Conservation (phyloP, 371 early-diverging fungal genomes). For the Rhizopus stolonifer region DNA sequence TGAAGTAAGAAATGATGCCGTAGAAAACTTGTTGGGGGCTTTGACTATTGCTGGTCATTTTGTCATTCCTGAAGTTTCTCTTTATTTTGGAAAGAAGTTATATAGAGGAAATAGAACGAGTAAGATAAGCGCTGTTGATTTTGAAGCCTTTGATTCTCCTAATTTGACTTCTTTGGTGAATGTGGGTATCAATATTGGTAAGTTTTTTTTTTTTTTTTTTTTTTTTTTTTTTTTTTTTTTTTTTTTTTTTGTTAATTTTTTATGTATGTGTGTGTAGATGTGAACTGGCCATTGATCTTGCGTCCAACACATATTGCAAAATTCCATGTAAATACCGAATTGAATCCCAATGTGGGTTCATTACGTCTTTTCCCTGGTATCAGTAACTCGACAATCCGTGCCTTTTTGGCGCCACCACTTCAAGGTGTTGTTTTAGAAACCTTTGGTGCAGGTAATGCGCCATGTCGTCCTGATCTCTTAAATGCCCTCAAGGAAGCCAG, state of each 20-base stretch:
- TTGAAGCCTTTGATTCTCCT: slow-evolving; percentile 96
- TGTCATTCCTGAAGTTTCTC: slow-evolving; percentile 94
- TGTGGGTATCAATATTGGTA: slow-evolving; percentile 93
- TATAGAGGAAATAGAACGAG: slow-evolving; percentile 95
- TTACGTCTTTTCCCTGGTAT: slow-evolving; percentile 95
- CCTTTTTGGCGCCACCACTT: slow-evolving; percentile 85
- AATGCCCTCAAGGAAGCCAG: slow-evolving; percentile 83
- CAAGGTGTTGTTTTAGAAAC: slow-evolving; percentile 95
- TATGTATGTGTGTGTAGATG: too few species aligned
- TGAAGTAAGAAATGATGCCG: slow-evolving; percentile 96
- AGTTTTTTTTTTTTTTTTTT: slow-evolving; percentile 2
- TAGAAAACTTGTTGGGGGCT: slow-evolving; percentile 93
- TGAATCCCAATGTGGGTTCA: slow-evolving; percentile 88
- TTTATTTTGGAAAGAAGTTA: slow-evolving; percentile 93
- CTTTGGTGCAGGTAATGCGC: slow-evolving; percentile 96
- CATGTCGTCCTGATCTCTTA: slow-evolving; percentile 82
- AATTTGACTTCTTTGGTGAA: slow-evolving; percentile 87
- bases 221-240: neutral
- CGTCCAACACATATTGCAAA: slow-evolving; percentile 83
- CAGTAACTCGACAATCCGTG: slow-evolving; percentile 79
- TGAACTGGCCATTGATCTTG: slow-evolving; percentile 87
- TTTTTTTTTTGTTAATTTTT: neutral
- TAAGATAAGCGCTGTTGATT: slow-evolving; percentile 92
- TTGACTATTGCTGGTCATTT: slow-evolving; percentile 93
- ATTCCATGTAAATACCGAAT: slow-evolving; percentile 79